Evolutionary conservation across 768 basidiomycete genomes (phyloP).

Genomic region (Naganishia friedmannii): DNA sequence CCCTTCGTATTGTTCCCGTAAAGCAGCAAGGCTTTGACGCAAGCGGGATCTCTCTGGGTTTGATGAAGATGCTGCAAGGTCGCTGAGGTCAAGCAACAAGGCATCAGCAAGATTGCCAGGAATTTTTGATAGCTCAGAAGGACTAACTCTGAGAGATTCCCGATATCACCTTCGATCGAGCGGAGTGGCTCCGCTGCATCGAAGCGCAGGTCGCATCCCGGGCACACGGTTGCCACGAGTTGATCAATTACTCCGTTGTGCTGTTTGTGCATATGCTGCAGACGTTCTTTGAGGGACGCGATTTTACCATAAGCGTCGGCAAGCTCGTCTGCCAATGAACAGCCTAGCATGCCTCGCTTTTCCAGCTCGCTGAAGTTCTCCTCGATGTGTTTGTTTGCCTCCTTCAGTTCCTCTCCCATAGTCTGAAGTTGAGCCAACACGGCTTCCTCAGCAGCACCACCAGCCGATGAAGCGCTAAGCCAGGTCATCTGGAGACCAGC

Average conservation of each 20-base stretch:
- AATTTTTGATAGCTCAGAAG: no score
- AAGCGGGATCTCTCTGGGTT: conserved; percentile 12
- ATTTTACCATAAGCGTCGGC: conserved; percentile 15
- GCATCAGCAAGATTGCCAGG: not conserved
- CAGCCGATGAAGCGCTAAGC: conserved; percentile 10
- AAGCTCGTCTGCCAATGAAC: conserved; percentile 11
- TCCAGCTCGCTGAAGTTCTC: conserved; percentile 13
- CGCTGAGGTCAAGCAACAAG: not conserved
- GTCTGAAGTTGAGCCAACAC: conserved; percentile 14
- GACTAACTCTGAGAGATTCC: not conserved
- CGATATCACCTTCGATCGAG: not conserved
- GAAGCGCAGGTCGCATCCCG: conserved; percentile 7
- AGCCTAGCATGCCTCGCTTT: conserved; percentile 15
- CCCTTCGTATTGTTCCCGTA: conserved; percentile 11
- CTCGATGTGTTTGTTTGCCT: conserved; percentile 22
- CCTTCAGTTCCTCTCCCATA: conserved; percentile 12
- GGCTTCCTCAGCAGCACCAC: conserved; percentile 18
- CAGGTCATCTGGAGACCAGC: conserved; percentile 1
- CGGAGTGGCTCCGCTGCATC: conserved; percentile 6
- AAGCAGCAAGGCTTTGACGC: conserved; percentile 3
- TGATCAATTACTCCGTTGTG: conserved; percentile 5
- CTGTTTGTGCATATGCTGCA: not conserved
- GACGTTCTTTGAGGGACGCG: conserved; percentile 1
- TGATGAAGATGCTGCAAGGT: not conserved
- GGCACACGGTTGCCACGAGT: not conserved